Evolutionary conservation across 2,329 filamentous ascomycete genomes (phyloP), one percentile per base, ranked within the genome.

Genomic region (Nigrograna mackinnonii): DNA sequence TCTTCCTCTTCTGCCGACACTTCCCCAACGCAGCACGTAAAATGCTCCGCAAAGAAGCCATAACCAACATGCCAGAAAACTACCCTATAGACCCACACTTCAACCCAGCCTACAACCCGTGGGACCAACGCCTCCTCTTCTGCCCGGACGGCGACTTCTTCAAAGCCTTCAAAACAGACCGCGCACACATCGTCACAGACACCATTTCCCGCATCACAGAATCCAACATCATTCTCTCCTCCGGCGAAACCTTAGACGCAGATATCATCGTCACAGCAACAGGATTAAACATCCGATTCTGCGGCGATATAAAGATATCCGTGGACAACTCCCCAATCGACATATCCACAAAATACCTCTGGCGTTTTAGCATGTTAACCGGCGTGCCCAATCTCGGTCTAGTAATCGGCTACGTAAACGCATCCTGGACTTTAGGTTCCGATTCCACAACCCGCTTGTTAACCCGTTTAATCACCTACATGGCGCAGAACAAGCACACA

Each of bases 91-190:
- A 75, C 37, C 72, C 71, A 0, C 65, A 76, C 50, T 75, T 78
- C 59, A 69, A 71, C 4, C 75, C 75, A 0, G 57, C 50, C 11
- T 78, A 78, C 60, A 71, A 72, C 41, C 74, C 74, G 2, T 78
- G 87, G 76, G 79, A 90, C 41, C 89, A 95, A 64, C 81, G 90
- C 0, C 71, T 94, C 6, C 94, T 89, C 56, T 72, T 89, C 46
- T 84, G 71, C n/a, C 79, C 79, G 0, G 75, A 82, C 41, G 79
- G 77, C 16, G 81, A 84, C 57, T 83, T 83, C 61, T 84, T 79
- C 69, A 60, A 72, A 17, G 67, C 70, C 22, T 68, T 84, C 14
- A 71, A 72, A 13, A 58, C 66, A 1, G 79, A 79, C 22, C 76
- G 74, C 41, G 77, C 76, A 1, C 67, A 72, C 34, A 68, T 84